A percentile compares a stretch with the other conserved stretches of the same genome.
Evolutionary conservation across 345 rosid species (phyloP).

Genomic region (Brassica carinata): DNA sequence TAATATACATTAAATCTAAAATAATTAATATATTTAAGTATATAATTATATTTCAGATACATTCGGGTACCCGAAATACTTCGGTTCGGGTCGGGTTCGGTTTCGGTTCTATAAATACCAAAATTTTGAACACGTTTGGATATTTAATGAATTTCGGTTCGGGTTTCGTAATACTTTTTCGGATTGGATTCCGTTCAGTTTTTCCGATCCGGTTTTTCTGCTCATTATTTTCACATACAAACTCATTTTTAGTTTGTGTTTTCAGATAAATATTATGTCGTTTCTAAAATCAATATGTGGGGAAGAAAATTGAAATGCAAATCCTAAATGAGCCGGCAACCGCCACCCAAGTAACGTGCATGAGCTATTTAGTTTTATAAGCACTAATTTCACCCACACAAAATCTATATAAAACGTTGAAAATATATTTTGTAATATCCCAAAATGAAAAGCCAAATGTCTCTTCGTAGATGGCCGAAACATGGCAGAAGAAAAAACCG

Average conservation of each 20-base stretch:
- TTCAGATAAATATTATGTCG: not conserved
- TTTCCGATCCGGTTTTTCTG: not conserved
- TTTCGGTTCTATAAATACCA: too few relatives aligned
- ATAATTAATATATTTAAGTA: too few relatives aligned
- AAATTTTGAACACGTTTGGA: too few relatives aligned
- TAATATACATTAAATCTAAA: too few relatives aligned
- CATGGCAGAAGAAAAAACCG: slow-evolving; percentile 34
- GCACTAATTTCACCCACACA: not conserved
- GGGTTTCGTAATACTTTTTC: too few relatives aligned
- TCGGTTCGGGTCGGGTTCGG: too few relatives aligned
- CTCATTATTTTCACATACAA: not conserved
- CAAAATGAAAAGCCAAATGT: slow-evolving; percentile 41
- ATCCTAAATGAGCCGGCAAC: slow-evolving; percentile 1
- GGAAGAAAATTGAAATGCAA: slow-evolving; percentile 17
- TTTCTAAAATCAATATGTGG: slow-evolving; percentile 3
- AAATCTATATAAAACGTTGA: slow-evolving; percentile 17
- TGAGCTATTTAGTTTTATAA: slow-evolving; percentile 13
- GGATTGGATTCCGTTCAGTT: too few relatives aligned
- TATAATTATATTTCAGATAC: too few relatives aligned
- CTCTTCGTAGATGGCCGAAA: slow-evolving; percentile 34
- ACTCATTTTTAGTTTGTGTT: not conserved
- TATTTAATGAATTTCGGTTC: too few relatives aligned
- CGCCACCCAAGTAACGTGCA: slow-evolving; percentile 7
- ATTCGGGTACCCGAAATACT: too few relatives aligned
- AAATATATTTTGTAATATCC: slow-evolving; percentile 5